These are phyloP conservation scores for Zymoseptoria pseudotritici DNA, from an alignment of 2,329 filamentous ascomycete species.

Conservation along the genomic window DNA sequence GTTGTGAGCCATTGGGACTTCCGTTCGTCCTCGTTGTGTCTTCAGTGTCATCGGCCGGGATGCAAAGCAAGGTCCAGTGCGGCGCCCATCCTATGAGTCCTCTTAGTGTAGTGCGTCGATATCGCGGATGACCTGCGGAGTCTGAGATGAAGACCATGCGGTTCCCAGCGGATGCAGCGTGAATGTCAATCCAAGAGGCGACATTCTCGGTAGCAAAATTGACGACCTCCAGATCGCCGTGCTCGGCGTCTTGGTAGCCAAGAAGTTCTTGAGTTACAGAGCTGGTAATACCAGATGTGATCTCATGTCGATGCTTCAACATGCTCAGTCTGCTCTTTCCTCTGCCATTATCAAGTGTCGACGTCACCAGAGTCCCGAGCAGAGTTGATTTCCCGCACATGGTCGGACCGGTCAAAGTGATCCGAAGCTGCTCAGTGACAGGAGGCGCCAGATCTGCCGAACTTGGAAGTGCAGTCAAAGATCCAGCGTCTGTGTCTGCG, in stretches of 20 bases:
- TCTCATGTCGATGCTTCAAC: slow-evolving; percentile 87
- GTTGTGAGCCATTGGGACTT: slow-evolving; percentile 45
- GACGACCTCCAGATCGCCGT: slow-evolving; percentile 46
- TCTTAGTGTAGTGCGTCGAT: slow-evolving; percentile 78
- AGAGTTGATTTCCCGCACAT: slow-evolving; percentile 89
- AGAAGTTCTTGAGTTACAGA: slow-evolving; percentile 91
- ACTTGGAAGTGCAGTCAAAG: slow-evolving; percentile 7
- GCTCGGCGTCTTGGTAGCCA: slow-evolving; percentile 54
- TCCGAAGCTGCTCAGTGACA: slow-evolving; percentile 64
- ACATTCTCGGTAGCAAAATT: slow-evolving; percentile 85
- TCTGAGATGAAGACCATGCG: slow-evolving; percentile 84
- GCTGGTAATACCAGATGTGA: slow-evolving; percentile 84
- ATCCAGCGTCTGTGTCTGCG: neutral
- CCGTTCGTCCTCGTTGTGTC: slow-evolving; percentile 34
- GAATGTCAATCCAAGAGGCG: slow-evolving; percentile 90
- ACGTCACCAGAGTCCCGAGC: slow-evolving; percentile 79
- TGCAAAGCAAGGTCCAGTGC: slow-evolving; percentile 84
- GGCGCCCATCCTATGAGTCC: slow-evolving; percentile 93
- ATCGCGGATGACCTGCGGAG: slow-evolving; percentile 84
- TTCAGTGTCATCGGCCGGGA: slow-evolving; percentile 69
- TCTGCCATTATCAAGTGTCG: slow-evolving; percentile 81
- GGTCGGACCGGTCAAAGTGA: slow-evolving; percentile 83
- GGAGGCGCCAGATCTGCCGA: slow-evolving; percentile 12
- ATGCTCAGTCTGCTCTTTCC: slow-evolving; percentile 84
- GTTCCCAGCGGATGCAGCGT: slow-evolving; percentile 64